Evolutionary conservation across 2,329 filamentous ascomycete genomes (phyloP).

Genomic region (Pseudohalonectria lignicola): DNA sequence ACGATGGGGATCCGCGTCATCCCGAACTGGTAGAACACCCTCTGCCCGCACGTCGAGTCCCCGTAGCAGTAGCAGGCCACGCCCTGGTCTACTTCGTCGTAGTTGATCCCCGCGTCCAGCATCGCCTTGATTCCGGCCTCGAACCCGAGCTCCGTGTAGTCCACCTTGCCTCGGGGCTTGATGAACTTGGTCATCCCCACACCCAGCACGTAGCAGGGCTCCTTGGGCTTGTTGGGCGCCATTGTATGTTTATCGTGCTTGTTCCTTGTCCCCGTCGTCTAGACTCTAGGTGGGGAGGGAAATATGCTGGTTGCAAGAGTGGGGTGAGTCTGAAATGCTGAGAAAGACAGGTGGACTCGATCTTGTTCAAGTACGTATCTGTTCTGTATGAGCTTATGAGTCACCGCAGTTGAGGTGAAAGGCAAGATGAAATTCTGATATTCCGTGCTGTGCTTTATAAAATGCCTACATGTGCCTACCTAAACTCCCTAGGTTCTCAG

Average conservation of each 20-base stretch:
- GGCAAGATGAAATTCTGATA: no score
- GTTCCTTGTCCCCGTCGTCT: no score
- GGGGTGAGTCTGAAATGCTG: neutral
- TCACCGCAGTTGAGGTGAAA: no score
- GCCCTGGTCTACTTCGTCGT: slow-evolving; percentile 91
- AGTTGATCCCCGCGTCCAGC: slow-evolving; percentile 79
- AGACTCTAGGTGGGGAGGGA: no score
- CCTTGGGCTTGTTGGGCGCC: slow-evolving; percentile 35
- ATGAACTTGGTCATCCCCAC: slow-evolving; percentile 99
- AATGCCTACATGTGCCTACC: no score
- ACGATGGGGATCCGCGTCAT: slow-evolving; percentile 94
- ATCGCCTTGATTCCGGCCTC: slow-evolving; percentile 86
- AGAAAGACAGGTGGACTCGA: neutral
- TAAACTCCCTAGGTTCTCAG: no score
- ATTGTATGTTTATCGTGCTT: slow-evolving; percentile 19
- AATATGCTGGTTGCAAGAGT: no score
- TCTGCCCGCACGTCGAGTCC: slow-evolving; percentile 87
- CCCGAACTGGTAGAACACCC: slow-evolving; percentile 97
- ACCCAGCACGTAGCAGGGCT: slow-evolving; percentile 74
- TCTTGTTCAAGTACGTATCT: no score
- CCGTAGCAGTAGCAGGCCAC: slow-evolving; percentile 98
- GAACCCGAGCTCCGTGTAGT: slow-evolving; percentile 90
- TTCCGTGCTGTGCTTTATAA: no score
- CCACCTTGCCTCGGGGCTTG: slow-evolving; percentile 87
- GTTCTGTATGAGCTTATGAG: no score